A percentile compares a stretch with the other conserved stretches of the same genome.
Conservation (phyloP, 2,329 filamentous ascomycete genomes). For the Nigrospora sphaerica region DNA sequence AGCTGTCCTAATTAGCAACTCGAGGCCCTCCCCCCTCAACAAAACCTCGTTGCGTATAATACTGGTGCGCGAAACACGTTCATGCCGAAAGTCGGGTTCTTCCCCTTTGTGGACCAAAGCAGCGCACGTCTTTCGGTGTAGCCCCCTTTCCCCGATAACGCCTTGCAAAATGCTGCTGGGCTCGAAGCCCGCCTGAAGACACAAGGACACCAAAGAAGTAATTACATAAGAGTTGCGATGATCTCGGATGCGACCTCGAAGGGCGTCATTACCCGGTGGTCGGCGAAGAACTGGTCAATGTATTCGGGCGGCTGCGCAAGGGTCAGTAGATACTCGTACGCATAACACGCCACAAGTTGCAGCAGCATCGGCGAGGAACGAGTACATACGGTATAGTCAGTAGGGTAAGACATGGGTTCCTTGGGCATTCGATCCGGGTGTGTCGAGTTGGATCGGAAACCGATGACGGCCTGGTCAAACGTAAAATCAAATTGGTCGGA, state of each 20-base stretch:
- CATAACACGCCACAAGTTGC: not conserved
- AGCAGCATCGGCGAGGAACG: not conserved
- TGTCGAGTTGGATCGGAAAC: slow-evolving; percentile 13
- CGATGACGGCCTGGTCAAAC: slow-evolving; percentile 29
- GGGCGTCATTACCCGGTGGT: slow-evolving; percentile 21
- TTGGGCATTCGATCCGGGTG: slow-evolving; percentile 4
- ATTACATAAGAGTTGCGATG: slow-evolving; percentile 22
- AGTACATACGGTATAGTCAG: slow-evolving; percentile 19
- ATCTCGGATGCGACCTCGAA: slow-evolving; percentile 20
- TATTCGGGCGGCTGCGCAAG: slow-evolving; percentile 14
- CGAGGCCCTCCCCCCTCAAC: too few relatives aligned
- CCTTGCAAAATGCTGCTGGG: too few relatives aligned
- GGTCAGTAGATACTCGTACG: not conserved
- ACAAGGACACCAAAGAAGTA: too few relatives aligned
- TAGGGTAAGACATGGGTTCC: slow-evolving; percentile 8
- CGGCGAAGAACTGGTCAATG: slow-evolving; percentile 21
- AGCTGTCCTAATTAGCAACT: too few relatives aligned
- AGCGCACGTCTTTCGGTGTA: too few relatives aligned
- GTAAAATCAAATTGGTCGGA: slow-evolving; percentile 56
- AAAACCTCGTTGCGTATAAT: too few relatives aligned
- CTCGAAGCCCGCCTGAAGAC: too few relatives aligned
- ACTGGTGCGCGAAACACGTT: too few relatives aligned
- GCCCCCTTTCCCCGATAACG: too few relatives aligned
- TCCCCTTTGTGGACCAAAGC: too few relatives aligned
- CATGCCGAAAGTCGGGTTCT: too few relatives aligned